These are phyloP conservation scores for Drechslera avenae DNA, from an alignment of 2,329 filamentous ascomycete species.

Conservation along the genomic window DNA sequence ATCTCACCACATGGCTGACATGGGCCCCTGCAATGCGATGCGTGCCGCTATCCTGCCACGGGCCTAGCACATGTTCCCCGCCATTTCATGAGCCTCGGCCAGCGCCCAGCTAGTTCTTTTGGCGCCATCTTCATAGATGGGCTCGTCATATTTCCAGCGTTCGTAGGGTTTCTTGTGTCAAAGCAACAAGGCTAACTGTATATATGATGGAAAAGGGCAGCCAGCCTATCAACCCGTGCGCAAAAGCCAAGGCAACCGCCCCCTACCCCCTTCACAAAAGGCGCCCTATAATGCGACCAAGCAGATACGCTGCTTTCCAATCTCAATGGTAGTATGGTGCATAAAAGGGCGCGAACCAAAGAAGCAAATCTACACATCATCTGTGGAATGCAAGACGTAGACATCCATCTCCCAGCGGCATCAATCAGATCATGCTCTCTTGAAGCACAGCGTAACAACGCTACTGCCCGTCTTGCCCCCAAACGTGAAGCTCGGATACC, in stretches of 20 bases:
- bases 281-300: too few relatives aligned
- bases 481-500: slow-evolving; percentile 87
- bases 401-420: not conserved
- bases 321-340: slow-evolving; percentile 48
- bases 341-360: slow-evolving; percentile 58
- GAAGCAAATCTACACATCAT: slow-evolving; percentile 71
- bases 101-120: too few relatives aligned
- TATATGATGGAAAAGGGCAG: too few relatives aligned
- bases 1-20: slow-evolving; percentile 26
- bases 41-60: not conserved
- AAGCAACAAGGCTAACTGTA: too few relatives aligned
- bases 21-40: slow-evolving; percentile 8
- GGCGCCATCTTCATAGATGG: too few relatives aligned
- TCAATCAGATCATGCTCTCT: slow-evolving; percentile 49
- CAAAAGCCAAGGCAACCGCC: too few relatives aligned
- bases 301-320: slow-evolving; percentile 64
- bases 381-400: slow-evolving; percentile 81
- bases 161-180: too few relatives aligned
- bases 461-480: slow-evolving; percentile 87
- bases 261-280: too few relatives aligned
- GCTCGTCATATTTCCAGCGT: too few relatives aligned
- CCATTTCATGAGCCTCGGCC: slow-evolving; percentile 8
- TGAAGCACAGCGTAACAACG: slow-evolving; percentile 85
- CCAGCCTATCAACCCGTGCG: too few relatives aligned
- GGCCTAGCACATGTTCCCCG: not conserved